phyloP scores from a whole-genome alignment of 2,329 filamentous ascomycete species.

The Sclerotinia borealis region DNA sequence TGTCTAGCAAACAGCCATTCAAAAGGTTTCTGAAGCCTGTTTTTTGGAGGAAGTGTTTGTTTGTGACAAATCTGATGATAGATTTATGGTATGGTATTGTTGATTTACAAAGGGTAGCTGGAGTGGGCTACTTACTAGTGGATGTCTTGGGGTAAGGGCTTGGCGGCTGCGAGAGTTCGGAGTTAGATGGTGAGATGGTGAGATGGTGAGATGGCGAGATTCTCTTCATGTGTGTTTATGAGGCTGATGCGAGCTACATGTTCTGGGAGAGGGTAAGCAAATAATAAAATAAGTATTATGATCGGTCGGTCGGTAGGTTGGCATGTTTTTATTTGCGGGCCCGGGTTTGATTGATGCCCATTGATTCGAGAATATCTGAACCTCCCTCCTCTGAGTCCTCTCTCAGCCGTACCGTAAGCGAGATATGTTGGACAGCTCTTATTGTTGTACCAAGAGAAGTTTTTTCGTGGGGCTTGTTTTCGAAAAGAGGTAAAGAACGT shows the following conservation, averaged over 20 bases:
- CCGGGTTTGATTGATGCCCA: not conserved
- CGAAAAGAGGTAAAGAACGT: not conserved
- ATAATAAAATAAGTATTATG: not conserved
- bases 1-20: not conserved
- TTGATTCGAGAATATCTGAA: not conserved
- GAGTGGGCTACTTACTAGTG: not conserved
- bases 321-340: not conserved
- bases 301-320: not conserved
- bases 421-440: not conserved
- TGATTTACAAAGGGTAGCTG: not conserved
- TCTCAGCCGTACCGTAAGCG: not conserved
- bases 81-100: not conserved
- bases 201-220: not conserved
- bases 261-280: not conserved
- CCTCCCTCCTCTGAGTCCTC: not conserved
- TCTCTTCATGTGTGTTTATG: not conserved
- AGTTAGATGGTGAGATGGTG: not conserved
- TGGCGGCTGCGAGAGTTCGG: not conserved
- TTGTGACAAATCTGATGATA: not conserved
- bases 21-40: not conserved
- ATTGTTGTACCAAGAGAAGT: not conserved
- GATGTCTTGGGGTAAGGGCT: not conserved
- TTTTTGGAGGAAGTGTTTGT: not conserved
- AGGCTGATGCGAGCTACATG: slow-evolving; percentile 4
- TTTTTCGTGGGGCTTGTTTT: not conserved